Base-by-base conservation (phyloP, 371 early-diverging fungal species). In the Mortierella sp. region DNA sequence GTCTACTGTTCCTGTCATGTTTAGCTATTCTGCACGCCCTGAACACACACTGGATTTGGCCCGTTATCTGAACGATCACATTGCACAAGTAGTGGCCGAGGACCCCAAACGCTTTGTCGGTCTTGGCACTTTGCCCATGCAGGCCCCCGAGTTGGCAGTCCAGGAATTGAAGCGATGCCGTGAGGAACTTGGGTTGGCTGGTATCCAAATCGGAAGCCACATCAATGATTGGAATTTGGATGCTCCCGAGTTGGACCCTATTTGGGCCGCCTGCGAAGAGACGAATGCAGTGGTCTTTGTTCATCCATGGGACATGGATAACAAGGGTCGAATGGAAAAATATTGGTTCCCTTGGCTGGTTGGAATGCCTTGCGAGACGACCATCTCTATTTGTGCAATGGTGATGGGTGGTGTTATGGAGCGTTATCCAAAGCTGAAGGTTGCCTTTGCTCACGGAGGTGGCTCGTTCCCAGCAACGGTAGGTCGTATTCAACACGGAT, bases 331-430 rank as follows among this genome's bases (percentile, higher is more conserved):
- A 26, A 87, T 85, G 88, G 84, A 85, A 52, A 91, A 91, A 65
- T 92, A 90, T 77, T 92, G 92, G 92, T 90, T 88, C 79, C 92
- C 92, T 6, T 92, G 92, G 85, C 75, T 91, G 45, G 82, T 92
- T n/a, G 89, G 90, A 16, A 92, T 91, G 85, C 92, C 92, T 19
- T 87, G 89, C 66, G 92, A 92, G 75, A 92, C 92, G 4, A 91
- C 92, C 15, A 76, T 89, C 21, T 85, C 92, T 14, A 85, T 91
- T 58, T 87, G 90, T 69, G 86, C 90, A 21, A 68, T 92, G 66
- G 84, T 92, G 19, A 84, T 92, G 71, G 90, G 92, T 12, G 92
- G 92, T 51, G 89, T 91, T 3, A 70, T 91, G 2, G 92, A 92
- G 68, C 83, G 90, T 11, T 83, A 86, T 72, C 92, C 92, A 0